Evolutionary conservation across 345 rosid genomes (phyloP), one percentile per base, ranked within the genome.

Genomic region (Hibiscus tridactylites): DNA sequence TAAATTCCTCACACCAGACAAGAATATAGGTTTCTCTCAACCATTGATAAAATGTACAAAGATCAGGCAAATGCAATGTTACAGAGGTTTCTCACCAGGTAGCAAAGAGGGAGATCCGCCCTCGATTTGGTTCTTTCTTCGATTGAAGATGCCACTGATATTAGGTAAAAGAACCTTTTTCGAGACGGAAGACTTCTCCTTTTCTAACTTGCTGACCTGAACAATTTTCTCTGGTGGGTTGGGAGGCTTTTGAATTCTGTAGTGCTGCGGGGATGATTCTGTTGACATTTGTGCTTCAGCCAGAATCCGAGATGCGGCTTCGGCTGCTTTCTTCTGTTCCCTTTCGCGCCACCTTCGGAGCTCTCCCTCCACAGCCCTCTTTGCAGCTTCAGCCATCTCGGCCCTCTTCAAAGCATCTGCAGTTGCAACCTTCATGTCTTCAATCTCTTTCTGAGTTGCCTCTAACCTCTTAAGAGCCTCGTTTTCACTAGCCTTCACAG

Each of bases 321-420:
- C 97, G 65, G 88, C 87, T 49, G 95, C 96, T 80, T 90, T 90
- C 88, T 88, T 88, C 76, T 88, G 91, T 70, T 94, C 98, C 74
- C 92, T 80, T 77, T 91, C 96, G 0, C 86, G 91, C 98, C 98
- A 88, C 77, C 88, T 88, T 73, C 82, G 80, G 26, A 94, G 95
- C 78, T 94, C 98, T 79, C 96, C 98, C 82, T 94, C 95, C 59
- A 94, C 95, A 0, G 96, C 97, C 70, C 71, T 86, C 86, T 85
- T 91, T 28, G 98, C 98, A 52, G 97, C 95, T 81, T 94, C 96
- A 16, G 97, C 96, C 96, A 88, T 94, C 76, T 90, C 89, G 61
- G 97, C 97, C 81, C 84, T 88, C 88, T 91, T 94, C 75, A 85
- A 68, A 28, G 93, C 92, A 19, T 81, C 91, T 54, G 75, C 74